Percentiles rank a stretch among this genome's conserved stretches.
These are phyloP conservation scores for Trichoderma erinaceum DNA, from an alignment of 495 filamentous ascomycete species.

Conservation along the genomic window DNA sequence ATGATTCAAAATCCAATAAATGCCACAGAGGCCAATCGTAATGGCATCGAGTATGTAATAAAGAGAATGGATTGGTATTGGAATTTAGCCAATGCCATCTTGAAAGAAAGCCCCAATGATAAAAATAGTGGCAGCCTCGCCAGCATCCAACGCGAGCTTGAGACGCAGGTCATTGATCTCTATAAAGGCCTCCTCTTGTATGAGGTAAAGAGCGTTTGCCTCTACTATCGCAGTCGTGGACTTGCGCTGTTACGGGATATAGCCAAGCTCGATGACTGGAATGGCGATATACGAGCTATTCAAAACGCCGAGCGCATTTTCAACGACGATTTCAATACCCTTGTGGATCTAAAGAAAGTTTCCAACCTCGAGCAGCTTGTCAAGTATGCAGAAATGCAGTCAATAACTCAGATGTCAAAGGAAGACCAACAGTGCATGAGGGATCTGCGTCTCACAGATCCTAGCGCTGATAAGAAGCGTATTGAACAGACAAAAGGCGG, in stretches of 20 bases:
- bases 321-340: constrained; percentile 19
- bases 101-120: constrained; percentile 20
- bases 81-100: constrained; percentile 24
- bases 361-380: constrained; percentile 17
- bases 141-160: constrained; percentile 17
- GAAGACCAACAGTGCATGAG: constrained; percentile 20
- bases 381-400: constrained; percentile 9
- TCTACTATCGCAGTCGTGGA: constrained; percentile 27
- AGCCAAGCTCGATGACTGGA: constrained; percentile 23
- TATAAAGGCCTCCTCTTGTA: constrained; percentile 29
- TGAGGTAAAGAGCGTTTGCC: constrained; percentile 33
- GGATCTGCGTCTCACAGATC: constrained; percentile 28
- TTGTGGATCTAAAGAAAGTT: constrained; percentile 15
- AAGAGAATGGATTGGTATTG: constrained; percentile 34
- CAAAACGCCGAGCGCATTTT: constrained; percentile 22
- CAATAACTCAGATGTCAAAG: constrained; percentile 1
- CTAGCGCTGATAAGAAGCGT: constrained; percentile 31
- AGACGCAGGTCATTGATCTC: constrained; percentile 22
- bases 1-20: constrained; percentile 24
- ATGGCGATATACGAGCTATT: constrained; percentile 23
- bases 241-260: constrained; percentile 23
- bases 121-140: constrained; percentile 12
- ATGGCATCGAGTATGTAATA: constrained; percentile 28
- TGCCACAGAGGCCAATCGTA: constrained; percentile 27
- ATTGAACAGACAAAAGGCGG: constrained; percentile 38